Conservation (phyloP, 1,139 yeast species). For the Blastobotrys arbuscula region DNA sequence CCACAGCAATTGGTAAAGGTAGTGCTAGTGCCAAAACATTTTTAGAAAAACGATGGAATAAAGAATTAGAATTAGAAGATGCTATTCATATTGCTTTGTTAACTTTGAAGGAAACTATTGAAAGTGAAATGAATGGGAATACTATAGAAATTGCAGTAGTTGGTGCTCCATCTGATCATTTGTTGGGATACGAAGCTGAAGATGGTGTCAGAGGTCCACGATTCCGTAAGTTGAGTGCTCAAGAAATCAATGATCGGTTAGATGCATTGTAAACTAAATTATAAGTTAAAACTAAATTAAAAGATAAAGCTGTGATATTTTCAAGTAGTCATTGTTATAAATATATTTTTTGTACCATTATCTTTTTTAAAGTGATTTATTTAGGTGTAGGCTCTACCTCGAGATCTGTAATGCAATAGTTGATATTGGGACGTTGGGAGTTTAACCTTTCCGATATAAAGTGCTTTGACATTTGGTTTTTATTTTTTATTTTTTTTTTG, state of each 20-base stretch:
- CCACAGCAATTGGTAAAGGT: conserved; percentile 97
- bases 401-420: too few species aligned
- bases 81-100: conserved; percentile 94
- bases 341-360: too few species aligned
- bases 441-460: background rate
- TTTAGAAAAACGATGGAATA: conserved; percentile 96
- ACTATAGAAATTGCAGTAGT: conserved; percentile 90
- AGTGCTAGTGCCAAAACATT: conserved; percentile 93
- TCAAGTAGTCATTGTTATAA: background rate
- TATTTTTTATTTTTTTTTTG: too few species aligned
- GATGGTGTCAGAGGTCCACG: conserved; percentile 73
- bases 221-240: conserved; percentile 74
- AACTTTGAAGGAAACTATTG: conserved; percentile 93
- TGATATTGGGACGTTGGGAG: background rate
- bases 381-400: background rate
- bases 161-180: conserved; percentile 75
- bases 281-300: background rate
- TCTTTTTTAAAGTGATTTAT: too few species aligned
- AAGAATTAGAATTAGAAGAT: conserved; percentile 92
- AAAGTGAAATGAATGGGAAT: conserved; percentile 96
- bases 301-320: background rate
- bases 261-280: conserved; percentile 61
- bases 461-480: too few species aligned
- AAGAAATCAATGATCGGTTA: conserved; percentile 91
- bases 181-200: conserved; percentile 86